Base-by-base conservation (phyloP, 352 stramenopile species). In the Pythium myriotylum region DNA sequence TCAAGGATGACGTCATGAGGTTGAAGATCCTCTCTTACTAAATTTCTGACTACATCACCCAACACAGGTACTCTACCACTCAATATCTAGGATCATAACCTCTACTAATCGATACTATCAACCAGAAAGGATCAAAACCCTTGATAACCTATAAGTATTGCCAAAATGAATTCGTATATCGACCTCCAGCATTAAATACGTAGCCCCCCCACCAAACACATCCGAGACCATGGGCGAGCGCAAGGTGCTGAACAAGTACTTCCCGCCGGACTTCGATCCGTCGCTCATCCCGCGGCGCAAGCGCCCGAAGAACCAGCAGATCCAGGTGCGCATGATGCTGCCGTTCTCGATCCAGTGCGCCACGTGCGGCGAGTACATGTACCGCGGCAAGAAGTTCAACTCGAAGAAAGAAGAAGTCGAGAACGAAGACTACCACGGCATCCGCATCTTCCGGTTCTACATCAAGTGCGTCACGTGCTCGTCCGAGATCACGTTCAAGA, bases 161-260 rank as follows among this genome's bases (percentile, higher is more conserved):
- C n/a, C n/a, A n/a, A n/a, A n/a, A n/a, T n/a, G n/a, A n/a, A n/a
- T n/a, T n/a, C n/a, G 17, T 43, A 6, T 20, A 14, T 43, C 13
- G n/a, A 43, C 37, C 37, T 43, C 24, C 45, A n/a, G 20, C 41
- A 45, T 56, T 29, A 33, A 23, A 42, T 22, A 20, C 39, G 1
- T 4, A 9, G 16, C 16, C 27, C 33, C 8, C 43, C 43, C 43
- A 9, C n/a, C 4, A 22, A 10, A 6, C 20, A 51, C 17, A 55
- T 7, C n/a, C 19, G 26, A 57, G 10, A 80, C 17, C 56, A 99
- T 99, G 97, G 97, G 97, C 68, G 97, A 99, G 82, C 93, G 97
- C 61, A 99, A 99, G 82, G 97, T 99, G 50, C 79, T 99, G 24
- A 99, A 99, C 86, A 99, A 99, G 77, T 99, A 99, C 81, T 98